Evolutionary conservation across 345 rosid genomes (phyloP).

Genomic region (Acer saccharum): DNA sequence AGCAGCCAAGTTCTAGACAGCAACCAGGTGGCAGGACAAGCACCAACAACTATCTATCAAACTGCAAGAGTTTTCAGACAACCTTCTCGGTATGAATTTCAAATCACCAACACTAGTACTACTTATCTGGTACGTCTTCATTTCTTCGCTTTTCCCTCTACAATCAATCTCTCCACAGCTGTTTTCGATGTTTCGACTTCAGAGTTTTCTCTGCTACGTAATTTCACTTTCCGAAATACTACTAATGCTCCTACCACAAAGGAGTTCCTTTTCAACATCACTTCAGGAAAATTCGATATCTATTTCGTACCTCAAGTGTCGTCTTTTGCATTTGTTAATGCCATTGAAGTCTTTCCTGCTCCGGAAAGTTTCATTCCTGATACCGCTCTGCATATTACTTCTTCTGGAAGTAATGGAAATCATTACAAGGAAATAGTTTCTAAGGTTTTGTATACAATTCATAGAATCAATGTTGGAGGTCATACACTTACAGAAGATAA

Average conservation of each 20-base stretch:
- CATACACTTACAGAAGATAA: slow-evolving; percentile 16
- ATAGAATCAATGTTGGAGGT: slow-evolving; percentile 57
- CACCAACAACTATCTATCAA: slow-evolving; percentile 26
- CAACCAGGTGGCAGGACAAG: neutral
- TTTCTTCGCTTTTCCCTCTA: slow-evolving; percentile 33
- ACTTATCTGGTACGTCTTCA: slow-evolving; percentile 49
- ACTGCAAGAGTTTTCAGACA: slow-evolving; percentile 51
- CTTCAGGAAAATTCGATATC: slow-evolving; percentile 24
- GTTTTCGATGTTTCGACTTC: slow-evolving; percentile 39
- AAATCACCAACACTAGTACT: slow-evolving; percentile 20
- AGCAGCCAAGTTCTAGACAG: slow-evolving; percentile 11
- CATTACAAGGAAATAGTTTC: slow-evolving; percentile 18
- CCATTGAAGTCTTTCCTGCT: slow-evolving; percentile 60
- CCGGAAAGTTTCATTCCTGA: slow-evolving; percentile 32
- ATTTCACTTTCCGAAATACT: slow-evolving; percentile 25
- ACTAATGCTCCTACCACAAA: slow-evolving; percentile 21
- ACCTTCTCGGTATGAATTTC: slow-evolving; percentile 36
- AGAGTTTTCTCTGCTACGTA: slow-evolving; percentile 29
- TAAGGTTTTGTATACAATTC: slow-evolving; percentile 30
- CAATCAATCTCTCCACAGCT: slow-evolving; percentile 35
- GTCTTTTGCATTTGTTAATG: slow-evolving; percentile 63
- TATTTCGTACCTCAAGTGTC: slow-evolving; percentile 36
- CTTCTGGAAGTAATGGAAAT: neutral
- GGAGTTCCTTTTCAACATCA: slow-evolving; percentile 49
- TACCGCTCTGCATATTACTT: neutral